Conservation (phyloP, 352 stramenopile genomes). For the Pythium rhizo-oryzae region DNA sequence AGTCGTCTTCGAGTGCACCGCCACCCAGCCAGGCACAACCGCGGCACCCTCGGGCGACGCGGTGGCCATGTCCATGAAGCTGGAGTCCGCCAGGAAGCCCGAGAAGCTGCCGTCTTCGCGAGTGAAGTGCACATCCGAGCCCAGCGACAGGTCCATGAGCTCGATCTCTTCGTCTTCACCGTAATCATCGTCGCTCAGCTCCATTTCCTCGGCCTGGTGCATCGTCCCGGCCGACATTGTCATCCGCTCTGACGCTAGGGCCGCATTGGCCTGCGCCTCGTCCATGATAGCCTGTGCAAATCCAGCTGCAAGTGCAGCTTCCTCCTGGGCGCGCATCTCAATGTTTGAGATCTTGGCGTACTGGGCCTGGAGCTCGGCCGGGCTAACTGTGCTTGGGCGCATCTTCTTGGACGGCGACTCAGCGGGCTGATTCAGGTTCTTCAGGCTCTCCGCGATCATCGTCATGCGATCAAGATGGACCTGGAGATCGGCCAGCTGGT, state of each 20-base stretch:
- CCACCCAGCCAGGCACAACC: constrained; percentile 50
- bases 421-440: constrained; percentile 40
- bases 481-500: constrained; percentile 69
- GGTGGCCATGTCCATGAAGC: constrained; percentile 55
- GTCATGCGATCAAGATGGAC: constrained; percentile 80
- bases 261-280: constrained; percentile 12
- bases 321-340: constrained; percentile 25
- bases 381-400: constrained; percentile 37
- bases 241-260: constrained; percentile 1
- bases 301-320: constrained; percentile 22
- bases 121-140: constrained; percentile 34
- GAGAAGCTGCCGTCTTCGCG: constrained; percentile 69
- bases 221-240: not conserved
- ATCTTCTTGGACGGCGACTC: constrained; percentile 50
- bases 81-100: constrained; percentile 67
- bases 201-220: constrained; percentile 10
- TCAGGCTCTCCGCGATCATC: constrained; percentile 65
- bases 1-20: constrained; percentile 70
- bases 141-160: constrained; percentile 46
- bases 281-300: constrained; percentile 27
- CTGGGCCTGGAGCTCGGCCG: constrained; percentile 15
- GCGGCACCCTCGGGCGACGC: constrained; percentile 30
- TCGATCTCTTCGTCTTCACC: constrained; percentile 20
- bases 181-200: constrained; percentile 16
- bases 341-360: constrained; percentile 27